Conservation (phyloP, 371 early-diverging fungal genomes). For the Umbelopsis sp. region DNA sequence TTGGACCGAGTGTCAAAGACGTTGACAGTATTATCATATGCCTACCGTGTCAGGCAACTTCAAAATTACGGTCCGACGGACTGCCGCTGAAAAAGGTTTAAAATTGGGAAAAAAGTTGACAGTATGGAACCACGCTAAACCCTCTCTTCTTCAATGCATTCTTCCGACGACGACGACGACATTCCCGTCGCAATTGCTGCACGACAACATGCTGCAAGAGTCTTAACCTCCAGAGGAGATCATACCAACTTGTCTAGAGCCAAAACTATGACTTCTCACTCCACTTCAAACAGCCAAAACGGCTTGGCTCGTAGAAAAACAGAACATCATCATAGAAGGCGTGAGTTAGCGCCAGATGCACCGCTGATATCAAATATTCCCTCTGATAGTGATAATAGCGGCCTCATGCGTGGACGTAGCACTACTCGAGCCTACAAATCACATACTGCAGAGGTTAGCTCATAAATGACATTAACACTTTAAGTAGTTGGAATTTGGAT, state of each 20-base stretch:
- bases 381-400: not conserved
- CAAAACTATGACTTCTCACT: not conserved
- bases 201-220: not conserved
- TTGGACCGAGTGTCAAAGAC: not conserved
- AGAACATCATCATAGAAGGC: not conserved
- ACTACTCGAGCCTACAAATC: not conserved
- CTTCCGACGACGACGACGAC: constrained; percentile 14
- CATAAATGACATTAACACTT: not conserved
- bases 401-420: constrained; percentile 10
- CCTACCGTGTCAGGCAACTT: no score
- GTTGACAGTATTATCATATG: not conserved
- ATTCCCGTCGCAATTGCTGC: not conserved
- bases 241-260: not conserved
- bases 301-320: not conserved
- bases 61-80: no score
- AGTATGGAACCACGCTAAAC: not conserved
- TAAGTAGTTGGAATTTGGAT: not conserved
- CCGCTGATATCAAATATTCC: not conserved
- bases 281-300: not conserved
- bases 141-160: constrained; percentile 7
- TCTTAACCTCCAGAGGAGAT: not conserved
- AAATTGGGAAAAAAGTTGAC: no score
- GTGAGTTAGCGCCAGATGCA: not conserved
- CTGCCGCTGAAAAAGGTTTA: no score
- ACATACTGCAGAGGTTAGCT: not conserved